Evolutionary conservation across 78 protist genomes (phyloP), one percentile per base, ranked within the genome.

Genomic region (Emiliania huxleyi): DNA sequence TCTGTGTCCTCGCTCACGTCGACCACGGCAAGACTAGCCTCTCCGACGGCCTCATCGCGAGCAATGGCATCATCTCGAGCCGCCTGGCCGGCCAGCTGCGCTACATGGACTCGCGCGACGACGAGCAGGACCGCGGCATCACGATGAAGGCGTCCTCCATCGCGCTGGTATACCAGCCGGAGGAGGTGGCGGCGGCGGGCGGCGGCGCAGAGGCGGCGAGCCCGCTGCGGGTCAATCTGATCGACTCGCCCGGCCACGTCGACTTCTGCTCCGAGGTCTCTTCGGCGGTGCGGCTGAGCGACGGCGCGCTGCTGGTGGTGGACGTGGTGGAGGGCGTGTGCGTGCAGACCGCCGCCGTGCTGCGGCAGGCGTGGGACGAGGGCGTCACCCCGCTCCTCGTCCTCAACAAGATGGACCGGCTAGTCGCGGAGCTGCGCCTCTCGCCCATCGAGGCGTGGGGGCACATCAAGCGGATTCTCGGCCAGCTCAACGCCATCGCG

Each of bases 11-110:
- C 0, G 99, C 99, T 26, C 99, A 98, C 93, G 99, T 98, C 0
- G 99, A 98, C 94, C 99, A 98, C 90, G 99, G 98, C 69, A 99
- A 99, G 92, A 98, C 99, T 0, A 97, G 99, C 12, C 92, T 99
- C 55, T 73, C 97, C 1, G 99, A 99, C 95, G 35, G 93, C 21
- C 93, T 99, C 46, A 87, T 99, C 0, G 90, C 98, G 38, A 43
- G 94, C 21, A 98, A 98, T 83, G 99, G 99, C 43, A 95, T 99
- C 75, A 97, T 99, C 43, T 95, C 98, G 25, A 45, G 85, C 1
- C 87, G 93, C 0, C 87, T 97, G 87, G 99, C 98, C 0, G 99
- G 99, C 18, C 19, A 95, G 84, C 87, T 96, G 48, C 91, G 98
- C n/a, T 98, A 95, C 94, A 81, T 98, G 56, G 99, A 98, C 96